Evolutionary conservation across 345 rosid species (phyloP).

Genomic region (Eucalyptus regnans): DNA sequence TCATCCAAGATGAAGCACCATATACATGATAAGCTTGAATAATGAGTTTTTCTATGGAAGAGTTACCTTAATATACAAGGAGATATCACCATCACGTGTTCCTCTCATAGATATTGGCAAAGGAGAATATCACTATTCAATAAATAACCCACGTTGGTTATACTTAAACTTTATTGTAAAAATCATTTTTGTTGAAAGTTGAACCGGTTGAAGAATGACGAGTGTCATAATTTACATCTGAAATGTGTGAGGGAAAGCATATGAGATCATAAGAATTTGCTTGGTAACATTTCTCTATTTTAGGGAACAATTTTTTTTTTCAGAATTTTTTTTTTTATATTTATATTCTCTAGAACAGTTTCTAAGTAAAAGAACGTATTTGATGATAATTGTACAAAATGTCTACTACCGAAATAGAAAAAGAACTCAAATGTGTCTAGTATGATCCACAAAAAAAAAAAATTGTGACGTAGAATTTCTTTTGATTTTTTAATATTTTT

Average conservation of each 20-base stretch:
- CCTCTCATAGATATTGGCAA: neutral
- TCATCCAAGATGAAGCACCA: neutral
- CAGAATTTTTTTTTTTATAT: too few species aligned
- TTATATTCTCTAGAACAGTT: accelerated
- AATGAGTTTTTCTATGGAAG: neutral
- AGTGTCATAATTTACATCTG: neutral
- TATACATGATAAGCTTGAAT: neutral
- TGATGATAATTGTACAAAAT: too few species aligned
- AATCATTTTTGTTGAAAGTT: neutral
- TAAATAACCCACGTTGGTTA: neutral
- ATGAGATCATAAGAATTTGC: neutral
- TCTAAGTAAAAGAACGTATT: too few species aligned
- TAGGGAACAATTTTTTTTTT: accelerated
- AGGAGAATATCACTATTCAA: neutral
- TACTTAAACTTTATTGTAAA: neutral
- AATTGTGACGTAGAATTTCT: too few species aligned
- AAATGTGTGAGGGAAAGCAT: neutral
- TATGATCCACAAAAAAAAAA: too few species aligned
- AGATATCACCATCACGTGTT: neutral
- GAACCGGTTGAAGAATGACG: neutral
- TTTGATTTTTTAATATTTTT: too few species aligned
- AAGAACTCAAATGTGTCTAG: too few species aligned
- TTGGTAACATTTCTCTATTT: too few species aligned
- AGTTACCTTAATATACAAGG: neutral
- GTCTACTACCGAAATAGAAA: too few species aligned